phyloP scores from a whole-genome alignment of 1,139 yeast genomes.

The Pichia kudriavzevii region DNA sequence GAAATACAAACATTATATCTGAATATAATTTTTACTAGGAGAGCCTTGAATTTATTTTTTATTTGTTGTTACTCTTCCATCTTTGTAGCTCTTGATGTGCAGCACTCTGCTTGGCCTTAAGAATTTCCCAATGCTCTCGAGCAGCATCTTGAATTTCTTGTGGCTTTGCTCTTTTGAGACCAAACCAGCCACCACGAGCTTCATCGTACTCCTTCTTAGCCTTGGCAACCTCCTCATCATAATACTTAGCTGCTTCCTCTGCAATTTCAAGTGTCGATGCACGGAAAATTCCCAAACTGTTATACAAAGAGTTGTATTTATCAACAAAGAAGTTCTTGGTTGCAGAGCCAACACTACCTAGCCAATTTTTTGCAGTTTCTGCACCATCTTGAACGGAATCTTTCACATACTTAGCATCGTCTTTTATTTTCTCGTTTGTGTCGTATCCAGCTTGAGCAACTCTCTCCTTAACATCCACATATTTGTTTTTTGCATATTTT shows the following conservation, averaged over 20 bases:
- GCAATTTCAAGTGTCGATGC: constrained; percentile 24
- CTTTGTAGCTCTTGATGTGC: constrained; percentile 14
- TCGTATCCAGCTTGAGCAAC: constrained; percentile 12
- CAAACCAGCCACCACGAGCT: constrained; percentile 14
- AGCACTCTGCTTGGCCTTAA: constrained; percentile 9
- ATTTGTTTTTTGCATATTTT: constrained; percentile 9
- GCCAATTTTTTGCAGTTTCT: constrained; percentile 1
- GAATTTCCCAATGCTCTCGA: constrained; percentile 8
- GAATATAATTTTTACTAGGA: too few species aligned
- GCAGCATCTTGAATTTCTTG: constrained; percentile 14
- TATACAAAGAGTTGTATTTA: constrained; percentile 29
- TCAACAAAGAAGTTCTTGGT: constrained; percentile 29
- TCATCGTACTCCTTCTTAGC: constrained; percentile 15
- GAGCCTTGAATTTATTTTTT: neutral
- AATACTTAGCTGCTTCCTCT: constrained; percentile 23
- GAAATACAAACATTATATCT: too few species aligned
- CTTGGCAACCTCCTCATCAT: constrained; percentile 8
- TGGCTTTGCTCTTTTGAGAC: constrained; percentile 14
- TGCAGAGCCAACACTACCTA: constrained; percentile 3
- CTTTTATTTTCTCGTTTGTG: constrained; percentile 15
- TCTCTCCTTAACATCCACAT: constrained; percentile 5
- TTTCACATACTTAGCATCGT: constrained; percentile 14
- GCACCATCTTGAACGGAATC: constrained; percentile 25
- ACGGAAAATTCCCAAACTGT: constrained; percentile 23
- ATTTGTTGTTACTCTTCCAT: constrained; percentile 7